Conservation (phyloP, 257 asterid genomes). For the Avicennia marina region DNA sequence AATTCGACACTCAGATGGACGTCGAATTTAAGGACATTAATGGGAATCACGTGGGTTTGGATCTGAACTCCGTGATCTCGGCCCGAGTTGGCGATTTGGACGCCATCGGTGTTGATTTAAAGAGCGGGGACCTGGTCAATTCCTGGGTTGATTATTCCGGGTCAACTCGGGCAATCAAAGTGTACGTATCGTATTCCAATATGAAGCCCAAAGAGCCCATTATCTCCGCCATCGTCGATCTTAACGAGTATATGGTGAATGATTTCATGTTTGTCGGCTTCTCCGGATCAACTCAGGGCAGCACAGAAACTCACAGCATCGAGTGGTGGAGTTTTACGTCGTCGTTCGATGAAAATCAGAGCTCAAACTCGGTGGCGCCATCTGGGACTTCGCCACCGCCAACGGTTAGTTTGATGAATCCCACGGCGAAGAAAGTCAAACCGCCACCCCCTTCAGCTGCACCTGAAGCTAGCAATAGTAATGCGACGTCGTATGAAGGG, state of each 20-base stretch:
- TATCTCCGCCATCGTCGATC: conserved; percentile 40
- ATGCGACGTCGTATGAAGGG: conserved; percentile 20
- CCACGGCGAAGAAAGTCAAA: conserved; percentile 29
- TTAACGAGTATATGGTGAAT: conserved; percentile 36
- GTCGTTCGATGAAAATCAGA: conserved; percentile 40
- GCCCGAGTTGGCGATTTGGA: conserved; percentile 48
- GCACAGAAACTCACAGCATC: conserved; percentile 69
- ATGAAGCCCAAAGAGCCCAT: conserved; percentile 60
- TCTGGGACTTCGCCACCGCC: conserved; percentile 48
- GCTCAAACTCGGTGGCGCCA: conserved; percentile 22
- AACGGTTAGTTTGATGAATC: conserved; percentile 37
- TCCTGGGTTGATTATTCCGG: conserved; percentile 81
- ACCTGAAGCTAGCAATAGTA: conserved; percentile 16
- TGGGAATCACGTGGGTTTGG: conserved; percentile 81
- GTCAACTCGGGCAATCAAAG: conserved; percentile 32
- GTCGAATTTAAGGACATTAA: conserved; percentile 64
- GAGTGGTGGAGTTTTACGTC: conserved; percentile 88
- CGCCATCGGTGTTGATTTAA: conserved; percentile 46
- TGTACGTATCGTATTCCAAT: conserved; percentile 68
- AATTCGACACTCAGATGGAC: conserved; percentile 80
- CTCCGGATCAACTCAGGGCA: conserved; percentile 83
- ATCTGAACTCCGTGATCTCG: conserved; percentile 69
- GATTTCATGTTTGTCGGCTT: conserved; percentile 81
- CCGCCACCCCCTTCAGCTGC: conserved; percentile 46
- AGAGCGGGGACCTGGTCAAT: conserved; percentile 74